Conservation (phyloP, 2,329 filamentous ascomycete genomes). For the Alternaria brassicae region DNA sequence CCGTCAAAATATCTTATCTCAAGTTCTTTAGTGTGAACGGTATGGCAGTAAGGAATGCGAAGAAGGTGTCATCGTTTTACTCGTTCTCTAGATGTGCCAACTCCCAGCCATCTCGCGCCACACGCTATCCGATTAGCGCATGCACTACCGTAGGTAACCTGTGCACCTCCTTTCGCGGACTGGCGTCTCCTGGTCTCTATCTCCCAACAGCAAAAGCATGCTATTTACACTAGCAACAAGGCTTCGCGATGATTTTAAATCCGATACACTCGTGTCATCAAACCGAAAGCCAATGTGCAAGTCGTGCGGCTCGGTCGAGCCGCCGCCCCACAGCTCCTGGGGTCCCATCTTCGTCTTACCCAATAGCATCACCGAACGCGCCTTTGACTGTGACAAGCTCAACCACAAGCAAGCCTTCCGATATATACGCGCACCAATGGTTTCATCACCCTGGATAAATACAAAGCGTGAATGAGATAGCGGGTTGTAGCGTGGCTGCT, state of each 20-base stretch:
- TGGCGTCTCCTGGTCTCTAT: neutral
- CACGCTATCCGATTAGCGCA: neutral
- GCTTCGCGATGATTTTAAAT: neutral
- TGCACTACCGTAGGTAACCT: neutral
- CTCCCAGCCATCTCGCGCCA: neutral
- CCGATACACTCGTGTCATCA: neutral
- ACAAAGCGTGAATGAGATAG: slow-evolving; percentile 5
- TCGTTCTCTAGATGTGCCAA: neutral
- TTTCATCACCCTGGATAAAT: neutral
- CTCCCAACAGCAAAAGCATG: neutral
- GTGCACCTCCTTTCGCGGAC: neutral
- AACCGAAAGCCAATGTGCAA: slow-evolving; percentile 5
- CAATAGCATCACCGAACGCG: slow-evolving; percentile 21
- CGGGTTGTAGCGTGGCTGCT: slow-evolving; percentile 12
- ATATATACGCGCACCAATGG: slow-evolving; percentile 23
- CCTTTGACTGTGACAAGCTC: slow-evolving; percentile 19
- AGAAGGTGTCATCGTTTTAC: neutral
- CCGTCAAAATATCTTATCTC: neutral
- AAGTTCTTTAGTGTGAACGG: neutral
- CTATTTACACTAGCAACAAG: neutral
- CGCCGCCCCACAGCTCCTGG: slow-evolving; percentile 9
- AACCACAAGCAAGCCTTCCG: slow-evolving; percentile 20
- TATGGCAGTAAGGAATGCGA: neutral
- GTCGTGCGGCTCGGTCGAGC: slow-evolving; percentile 14
- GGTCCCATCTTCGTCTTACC: slow-evolving; percentile 1